Base-by-base conservation (phyloP, 129 eudicot species). In the Centella asiatica region DNA sequence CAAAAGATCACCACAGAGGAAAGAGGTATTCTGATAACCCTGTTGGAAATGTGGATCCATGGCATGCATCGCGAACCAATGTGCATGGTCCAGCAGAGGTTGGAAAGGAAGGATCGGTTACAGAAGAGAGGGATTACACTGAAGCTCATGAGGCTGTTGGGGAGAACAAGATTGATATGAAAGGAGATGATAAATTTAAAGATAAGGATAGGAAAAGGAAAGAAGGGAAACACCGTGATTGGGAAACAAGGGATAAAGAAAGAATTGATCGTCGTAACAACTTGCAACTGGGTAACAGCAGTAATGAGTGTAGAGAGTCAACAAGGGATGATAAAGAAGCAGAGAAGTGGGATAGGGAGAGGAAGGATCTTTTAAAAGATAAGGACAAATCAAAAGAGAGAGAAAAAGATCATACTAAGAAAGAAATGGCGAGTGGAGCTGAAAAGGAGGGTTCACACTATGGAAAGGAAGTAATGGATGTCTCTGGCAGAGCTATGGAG, bases 151-250 rank as follows among this genome's bases (percentile, higher is more conserved):
- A 86, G 76, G 85, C 83, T 66, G 94, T 82, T 60, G 81, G 82
- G 18, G 94, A 87, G 75, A 87, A 87, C 76, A 87, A 77, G 74
- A 74, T 81, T 65, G 95, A 83, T 71, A 24, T 62, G 47, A 87
- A 73, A 77, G 85, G 67, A 8, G 90, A 84, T 23, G 96, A 87
- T 40, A 80, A 68, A 49, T 63, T 62, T 8, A 93, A 88, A 74
- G 98, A 92, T 44, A 84, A 77, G 74, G 99, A 92, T 47, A 78
- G 92, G 57, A 93, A 85, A 70, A 69, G 89, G 80, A 88, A 87
- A 71, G 99, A 93, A 17, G 88, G 72, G 67, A 93, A 87, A 60
- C 90, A 85, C 34, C 72, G 88, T 55, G 96, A 88, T 25, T 87
- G 80, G 85, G 88, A 86, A 34, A 92, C 81, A 22, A 78, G 73